phyloP scores from a whole-genome alignment of 2,329 filamentous ascomycete genomes.

The Diaporthe sp. region DNA sequence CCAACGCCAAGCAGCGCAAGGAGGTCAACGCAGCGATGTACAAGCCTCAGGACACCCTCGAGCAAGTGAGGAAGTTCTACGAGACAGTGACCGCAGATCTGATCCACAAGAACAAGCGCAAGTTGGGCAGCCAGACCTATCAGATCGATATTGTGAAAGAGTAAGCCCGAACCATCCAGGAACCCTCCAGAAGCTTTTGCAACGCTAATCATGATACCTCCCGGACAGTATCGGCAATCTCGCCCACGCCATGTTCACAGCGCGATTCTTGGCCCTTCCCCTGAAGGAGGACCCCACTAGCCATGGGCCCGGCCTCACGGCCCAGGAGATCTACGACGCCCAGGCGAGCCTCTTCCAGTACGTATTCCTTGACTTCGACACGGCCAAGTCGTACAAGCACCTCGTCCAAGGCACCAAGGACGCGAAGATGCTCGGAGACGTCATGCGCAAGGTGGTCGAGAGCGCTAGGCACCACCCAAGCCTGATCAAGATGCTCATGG shows the following conservation, averaged over 20 bases:
- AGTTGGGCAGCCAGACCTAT: neutral
- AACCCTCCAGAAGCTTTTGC: accelerated
- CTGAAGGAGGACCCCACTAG: neutral
- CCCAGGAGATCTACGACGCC: conserved; percentile 2
- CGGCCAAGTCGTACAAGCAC: conserved; percentile 12
- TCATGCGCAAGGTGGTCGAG: conserved; percentile 13
- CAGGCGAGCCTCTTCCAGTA: conserved; percentile 8
- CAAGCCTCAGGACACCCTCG: neutral
- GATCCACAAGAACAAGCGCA: neutral
- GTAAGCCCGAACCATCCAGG: neutral
- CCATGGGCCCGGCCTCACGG: neutral
- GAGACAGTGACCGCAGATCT: neutral
- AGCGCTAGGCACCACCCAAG: neutral
- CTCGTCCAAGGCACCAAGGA: neutral
- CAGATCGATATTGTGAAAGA: conserved; percentile 15
- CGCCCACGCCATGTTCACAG: conserved; percentile 8
- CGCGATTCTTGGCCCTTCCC: neutral
- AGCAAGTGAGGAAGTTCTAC: conserved; percentile 2
- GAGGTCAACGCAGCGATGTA: neutral
- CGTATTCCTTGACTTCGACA: conserved; percentile 5
- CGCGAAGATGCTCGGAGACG: neutral
- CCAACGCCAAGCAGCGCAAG: conserved; percentile 2
- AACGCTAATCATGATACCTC: neutral
- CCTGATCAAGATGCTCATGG: conserved; percentile 13
- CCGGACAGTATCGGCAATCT: neutral